Conservation (phyloP, 179 eudicot genomes). For the Beta macrorhiza region DNA sequence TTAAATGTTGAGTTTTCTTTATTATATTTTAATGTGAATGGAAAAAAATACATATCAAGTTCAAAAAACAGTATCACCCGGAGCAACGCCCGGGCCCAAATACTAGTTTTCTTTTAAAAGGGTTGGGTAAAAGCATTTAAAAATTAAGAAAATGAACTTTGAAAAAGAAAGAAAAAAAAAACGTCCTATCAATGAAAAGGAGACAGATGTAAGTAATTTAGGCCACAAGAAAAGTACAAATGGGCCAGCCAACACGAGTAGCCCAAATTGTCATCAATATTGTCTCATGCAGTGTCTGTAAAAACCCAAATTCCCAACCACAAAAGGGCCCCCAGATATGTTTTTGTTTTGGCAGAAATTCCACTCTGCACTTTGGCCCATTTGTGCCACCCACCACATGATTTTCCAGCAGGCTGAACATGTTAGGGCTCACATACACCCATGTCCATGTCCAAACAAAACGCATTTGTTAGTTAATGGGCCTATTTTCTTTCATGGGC, state of each 20-base stretch:
- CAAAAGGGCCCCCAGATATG: constrained; percentile 18
- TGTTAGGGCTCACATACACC: constrained; percentile 3
- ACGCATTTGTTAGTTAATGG: constrained; percentile 3
- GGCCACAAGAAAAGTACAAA: constrained; percentile 21
- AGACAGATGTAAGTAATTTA: constrained; percentile 14
- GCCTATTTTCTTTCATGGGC: neutral
- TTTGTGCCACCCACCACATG: constrained; percentile 11
- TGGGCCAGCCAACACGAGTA: constrained; percentile 24
- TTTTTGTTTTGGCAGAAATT: neutral
- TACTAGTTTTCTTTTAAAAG: no score
- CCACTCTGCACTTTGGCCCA: neutral
- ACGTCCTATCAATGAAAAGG: neutral
- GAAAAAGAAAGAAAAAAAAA: neutral
- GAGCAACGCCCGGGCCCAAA: no score
- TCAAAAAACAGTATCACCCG: no score
- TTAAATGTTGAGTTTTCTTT: no score
- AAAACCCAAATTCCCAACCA: constrained; percentile 6
- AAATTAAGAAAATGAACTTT: no score
- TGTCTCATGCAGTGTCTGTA: constrained; percentile 28
- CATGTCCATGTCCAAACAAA: constrained; percentile 6
- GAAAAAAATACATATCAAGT: no score
- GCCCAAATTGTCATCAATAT: constrained; percentile 22
- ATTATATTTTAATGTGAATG: no score
- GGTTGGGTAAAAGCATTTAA: no score
- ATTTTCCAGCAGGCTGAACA: constrained; percentile 6